These are phyloP conservation scores for Diaporthe ampelina DNA, from an alignment of 2,329 filamentous ascomycete genomes.

Conservation along the genomic window DNA sequence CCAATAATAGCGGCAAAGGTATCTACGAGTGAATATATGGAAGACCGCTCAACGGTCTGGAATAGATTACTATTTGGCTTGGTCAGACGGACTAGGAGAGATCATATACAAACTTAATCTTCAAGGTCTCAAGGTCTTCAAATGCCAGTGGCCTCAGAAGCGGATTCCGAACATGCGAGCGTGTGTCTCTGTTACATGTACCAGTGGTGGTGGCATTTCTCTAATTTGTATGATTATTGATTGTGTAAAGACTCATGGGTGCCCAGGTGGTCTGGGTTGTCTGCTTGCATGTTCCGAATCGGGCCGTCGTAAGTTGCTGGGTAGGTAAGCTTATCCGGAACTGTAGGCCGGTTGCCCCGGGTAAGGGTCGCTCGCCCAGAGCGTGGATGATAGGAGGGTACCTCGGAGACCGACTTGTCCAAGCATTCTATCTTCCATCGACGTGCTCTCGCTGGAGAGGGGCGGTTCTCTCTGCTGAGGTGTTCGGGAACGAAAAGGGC, in stretches of 20 bases:
- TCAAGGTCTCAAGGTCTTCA: too few species aligned
- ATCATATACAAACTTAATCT: too few species aligned
- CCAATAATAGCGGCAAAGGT: too few species aligned
- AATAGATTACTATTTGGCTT: too few species aligned
- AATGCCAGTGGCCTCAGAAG: too few species aligned
- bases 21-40: too few species aligned
- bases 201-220: too few species aligned
- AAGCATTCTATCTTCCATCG: neutral
- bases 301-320: neutral
- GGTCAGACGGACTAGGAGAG: too few species aligned
- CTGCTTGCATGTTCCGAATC: neutral
- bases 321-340: neutral
- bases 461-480: neutral
- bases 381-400: neutral
- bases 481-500: neutral
- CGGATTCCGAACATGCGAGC: too few species aligned
- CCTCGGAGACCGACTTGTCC: neutral
- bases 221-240: too few species aligned
- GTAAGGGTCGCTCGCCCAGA: neutral
- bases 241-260: neutral
- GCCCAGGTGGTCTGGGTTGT: neutral
- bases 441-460: neutral
- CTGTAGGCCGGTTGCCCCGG: neutral
- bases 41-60: too few species aligned
- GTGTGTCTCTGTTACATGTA: too few species aligned